These are phyloP conservation scores for Pseudogymnoascus sp. DNA, from an alignment of 2,329 filamentous ascomycete genomes.

Conservation along the genomic window DNA sequence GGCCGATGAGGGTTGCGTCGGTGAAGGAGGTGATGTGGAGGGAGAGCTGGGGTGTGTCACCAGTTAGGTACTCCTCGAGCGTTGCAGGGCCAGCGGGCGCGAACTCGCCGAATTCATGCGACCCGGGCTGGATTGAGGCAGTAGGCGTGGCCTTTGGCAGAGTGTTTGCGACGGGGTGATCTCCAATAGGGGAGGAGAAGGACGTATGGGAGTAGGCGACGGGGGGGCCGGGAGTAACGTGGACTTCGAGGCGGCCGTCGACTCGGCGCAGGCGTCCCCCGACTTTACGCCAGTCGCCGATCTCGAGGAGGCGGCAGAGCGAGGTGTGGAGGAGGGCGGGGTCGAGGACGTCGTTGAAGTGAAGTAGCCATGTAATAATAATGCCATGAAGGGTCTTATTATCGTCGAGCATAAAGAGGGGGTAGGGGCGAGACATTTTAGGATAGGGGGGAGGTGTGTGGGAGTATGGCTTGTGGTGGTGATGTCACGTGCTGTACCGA, in stretches of 20 bases:
- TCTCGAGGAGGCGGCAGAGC: conserved; percentile 33
- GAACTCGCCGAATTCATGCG: conserved; percentile 25
- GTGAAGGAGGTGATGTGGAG: conserved; percentile 42
- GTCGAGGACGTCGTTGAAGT: conserved; percentile 39
- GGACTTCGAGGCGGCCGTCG: conserved; percentile 31
- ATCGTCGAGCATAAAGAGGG: conserved; percentile 14
- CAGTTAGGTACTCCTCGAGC: conserved; percentile 34
- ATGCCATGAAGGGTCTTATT: conserved; percentile 11
- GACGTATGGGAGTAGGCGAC: conserved; percentile 34
- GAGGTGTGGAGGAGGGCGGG: conserved; percentile 31
- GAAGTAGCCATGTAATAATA: conserved; percentile 20
- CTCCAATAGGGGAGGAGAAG: conserved; percentile 31
- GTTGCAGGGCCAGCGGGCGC: conserved; percentile 24
- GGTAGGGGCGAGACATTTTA: neutral
- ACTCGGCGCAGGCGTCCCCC: conserved; percentile 35
- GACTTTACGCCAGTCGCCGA: conserved; percentile 39
- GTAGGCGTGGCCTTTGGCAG: conserved; percentile 30
- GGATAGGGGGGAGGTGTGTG: neutral
- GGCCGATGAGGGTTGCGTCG: conserved; percentile 41
- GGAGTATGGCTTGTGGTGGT: no score
- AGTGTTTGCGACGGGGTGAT: conserved; percentile 35
- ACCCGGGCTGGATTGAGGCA: conserved; percentile 27
- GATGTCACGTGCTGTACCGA: no score
- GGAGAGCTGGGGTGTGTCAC: conserved; percentile 39
- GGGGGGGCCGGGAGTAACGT: conserved; percentile 34